Base-by-base conservation (phyloP, 345 rosid species). In the Hevea brasiliensis region DNA sequence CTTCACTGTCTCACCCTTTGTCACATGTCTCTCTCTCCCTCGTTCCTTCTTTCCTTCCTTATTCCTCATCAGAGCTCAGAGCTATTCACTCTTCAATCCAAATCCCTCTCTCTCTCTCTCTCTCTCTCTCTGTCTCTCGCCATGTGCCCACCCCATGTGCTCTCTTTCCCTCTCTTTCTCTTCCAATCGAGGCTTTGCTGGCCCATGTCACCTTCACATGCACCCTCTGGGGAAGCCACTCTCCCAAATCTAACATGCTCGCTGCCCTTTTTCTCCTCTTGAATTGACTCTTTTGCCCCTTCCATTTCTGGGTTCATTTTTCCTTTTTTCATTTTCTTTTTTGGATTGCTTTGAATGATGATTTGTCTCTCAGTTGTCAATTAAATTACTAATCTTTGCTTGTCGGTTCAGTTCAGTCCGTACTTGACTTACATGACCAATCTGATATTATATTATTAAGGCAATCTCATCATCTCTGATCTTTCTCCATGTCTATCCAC, bases 201-300 rank as follows among this genome's bases (percentile, higher is more conserved):
- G 85, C 79, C 89, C 88, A 79, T 85, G 12, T 81, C 89, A 60
- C 78, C 82, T 82, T 86, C 90, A 86, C 92, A 85, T 88, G 90
- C 82, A 71, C 86, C 84, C 89, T 76, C 63, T 10, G 74, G n/a
- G 77, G 84, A 81, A 72, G 80, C 83, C 80, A 77, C 81, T 12
- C 12, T 62, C 59, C 42, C 27, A 20, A 21, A 0, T 51, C 51
- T 66, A 14, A 1, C 60, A 15, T 40, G 21, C 54, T 56, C 51
- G 11, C 51, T 47, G 1, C 51, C 14, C 47, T 1, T 11, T 4
- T 11, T 44, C 51, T 44, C 47, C 24, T 32, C 32, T 42, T n/a
- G 4, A 2, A 2, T 61, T 79, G 8, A 61, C 72, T 29, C 17
- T 2, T 3, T 62, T 71, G 62, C 82, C 80, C 76, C 42, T 8